Evolutionary conservation across 495 filamentous ascomycete genomes (phyloP).

Genomic region (Trichodelitschia bisporula): DNA sequence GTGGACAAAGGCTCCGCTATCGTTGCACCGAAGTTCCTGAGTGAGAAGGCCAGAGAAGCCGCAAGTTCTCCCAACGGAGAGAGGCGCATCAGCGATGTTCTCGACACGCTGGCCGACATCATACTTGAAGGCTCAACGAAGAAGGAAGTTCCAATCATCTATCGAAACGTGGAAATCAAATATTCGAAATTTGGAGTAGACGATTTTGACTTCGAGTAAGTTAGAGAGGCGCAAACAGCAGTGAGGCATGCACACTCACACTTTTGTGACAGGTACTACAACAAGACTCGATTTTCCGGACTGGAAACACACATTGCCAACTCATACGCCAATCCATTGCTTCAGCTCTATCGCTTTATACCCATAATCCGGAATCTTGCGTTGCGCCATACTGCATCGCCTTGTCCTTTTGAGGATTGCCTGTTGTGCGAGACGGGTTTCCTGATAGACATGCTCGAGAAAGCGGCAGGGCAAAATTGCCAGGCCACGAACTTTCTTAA

Average conservation of each 20-base stretch:
- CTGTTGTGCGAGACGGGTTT: slow-evolving; percentile 88
- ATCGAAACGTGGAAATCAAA: slow-evolving; percentile 81
- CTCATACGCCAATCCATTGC: slow-evolving; percentile 78
- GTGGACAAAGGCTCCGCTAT: slow-evolving; percentile 21
- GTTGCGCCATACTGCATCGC: slow-evolving; percentile 66
- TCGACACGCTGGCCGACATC: slow-evolving; percentile 25
- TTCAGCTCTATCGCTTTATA: slow-evolving; percentile 80
- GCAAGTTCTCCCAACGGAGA: no score
- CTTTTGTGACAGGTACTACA: slow-evolving; percentile 44
- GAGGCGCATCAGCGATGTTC: slow-evolving; percentile 30
- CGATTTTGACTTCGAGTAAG: slow-evolving; percentile 89
- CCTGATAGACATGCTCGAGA: slow-evolving; percentile 94
- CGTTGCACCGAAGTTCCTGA: slow-evolving; percentile 66
- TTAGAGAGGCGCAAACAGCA: no score
- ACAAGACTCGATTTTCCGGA: slow-evolving; percentile 72
- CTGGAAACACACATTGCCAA: slow-evolving; percentile 91
- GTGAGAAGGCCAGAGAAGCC: slow-evolving; percentile 61
- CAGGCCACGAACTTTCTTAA: slow-evolving; percentile 94
- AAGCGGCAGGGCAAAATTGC: slow-evolving; percentile 75
- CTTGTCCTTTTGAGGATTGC: slow-evolving; percentile 59
- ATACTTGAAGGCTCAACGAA: slow-evolving; percentile 20
- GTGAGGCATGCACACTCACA: not conserved
- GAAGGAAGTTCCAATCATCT: slow-evolving; percentile 60
- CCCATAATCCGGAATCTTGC: slow-evolving; percentile 73
- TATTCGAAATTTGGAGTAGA: slow-evolving; percentile 94